Base-by-base conservation (phyloP, 2,329 filamentous ascomycete species). In the Boeremia lycopersici region DNA sequence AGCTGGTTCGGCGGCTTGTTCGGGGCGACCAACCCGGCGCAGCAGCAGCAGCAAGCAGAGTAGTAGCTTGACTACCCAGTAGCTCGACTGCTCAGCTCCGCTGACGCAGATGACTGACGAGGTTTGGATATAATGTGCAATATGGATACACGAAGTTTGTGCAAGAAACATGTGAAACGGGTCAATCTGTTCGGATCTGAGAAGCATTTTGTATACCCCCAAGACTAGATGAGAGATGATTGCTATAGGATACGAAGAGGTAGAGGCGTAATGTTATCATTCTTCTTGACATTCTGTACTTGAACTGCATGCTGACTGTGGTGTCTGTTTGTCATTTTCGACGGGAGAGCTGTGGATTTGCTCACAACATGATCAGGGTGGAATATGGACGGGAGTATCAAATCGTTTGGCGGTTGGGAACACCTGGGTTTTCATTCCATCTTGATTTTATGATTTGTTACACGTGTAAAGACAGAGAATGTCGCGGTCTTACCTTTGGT, bases 1-100 rank as follows among this genome's bases (percentile, higher is more conserved):
- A 79, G 75, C 54, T 81, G 79, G 79, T 78, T 81, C 25, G 65
- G 69, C 7, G 77, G 78, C 3, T 77, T 78, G 64, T 80, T 81
- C 62, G 67, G 71, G 8, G 63, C 65, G 13, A 60, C 52, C 2
- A 74, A 75, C 48, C 75, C 54, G 29, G 53, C 57, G 25, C 49
- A 57, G 47, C 43, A 58, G 26, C 52, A 60, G 30, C 62, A 39
- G 31, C 19, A 50, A 15, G 39, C 35, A 10, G 5, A 42, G 29
- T n/a, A 42, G 15, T 25, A 38, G 30, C 9, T n/a, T 26, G 23
- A n/a, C 28, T 15, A 17, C 26, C 15, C 15, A 2, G 7, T 15
- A 19, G 40, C n/a, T 19, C 15, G 28, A 31, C 40, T 42, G n/a
- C n/a, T 30, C 15, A 8, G n/a, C 35, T 31, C 39, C 19, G n/a